Evolutionary conservation across 306 rosid genomes (phyloP).

Genomic region (Cajanus cajan): DNA sequence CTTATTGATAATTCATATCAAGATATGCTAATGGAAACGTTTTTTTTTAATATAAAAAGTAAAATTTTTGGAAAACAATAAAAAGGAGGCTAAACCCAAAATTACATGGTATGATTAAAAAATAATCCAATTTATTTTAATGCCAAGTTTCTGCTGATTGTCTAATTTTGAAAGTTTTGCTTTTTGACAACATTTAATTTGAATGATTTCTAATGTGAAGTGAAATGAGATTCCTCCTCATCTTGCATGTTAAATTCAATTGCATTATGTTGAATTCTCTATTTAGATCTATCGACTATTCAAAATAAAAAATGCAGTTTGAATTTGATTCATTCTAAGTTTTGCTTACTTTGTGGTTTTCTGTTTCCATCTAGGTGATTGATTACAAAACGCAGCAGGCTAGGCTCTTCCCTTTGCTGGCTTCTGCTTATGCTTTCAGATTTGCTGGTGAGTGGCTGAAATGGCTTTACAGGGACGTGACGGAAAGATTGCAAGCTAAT

Average conservation of each 20-base stretch:
- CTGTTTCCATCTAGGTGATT: conserved; percentile 61
- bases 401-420: conserved; percentile 96
- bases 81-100: background rate
- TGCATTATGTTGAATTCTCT: background rate
- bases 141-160: background rate
- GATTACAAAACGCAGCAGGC: conserved; percentile 95
- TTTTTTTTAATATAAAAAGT: background rate
- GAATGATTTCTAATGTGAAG: background rate
- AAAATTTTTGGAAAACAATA: background rate
- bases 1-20: background rate
- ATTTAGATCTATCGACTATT: background rate
- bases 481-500: conserved; percentile 69
- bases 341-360: conserved; percentile 26
- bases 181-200: background rate
- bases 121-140: background rate
- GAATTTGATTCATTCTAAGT: background rate
- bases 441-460: conserved; percentile 92
- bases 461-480: conserved; percentile 89
- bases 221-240: conserved; percentile 6
- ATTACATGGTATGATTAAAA: background rate
- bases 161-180: background rate
- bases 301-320: background rate
- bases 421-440: conserved; percentile 97
- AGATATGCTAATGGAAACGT: background rate
- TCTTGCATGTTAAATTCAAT: background rate